Percentiles rank a stretch among this genome's conserved stretches.
Evolutionary conservation across 805 yeast genomes (phyloP).

Genomic region (Dipodascus albidus): DNA sequence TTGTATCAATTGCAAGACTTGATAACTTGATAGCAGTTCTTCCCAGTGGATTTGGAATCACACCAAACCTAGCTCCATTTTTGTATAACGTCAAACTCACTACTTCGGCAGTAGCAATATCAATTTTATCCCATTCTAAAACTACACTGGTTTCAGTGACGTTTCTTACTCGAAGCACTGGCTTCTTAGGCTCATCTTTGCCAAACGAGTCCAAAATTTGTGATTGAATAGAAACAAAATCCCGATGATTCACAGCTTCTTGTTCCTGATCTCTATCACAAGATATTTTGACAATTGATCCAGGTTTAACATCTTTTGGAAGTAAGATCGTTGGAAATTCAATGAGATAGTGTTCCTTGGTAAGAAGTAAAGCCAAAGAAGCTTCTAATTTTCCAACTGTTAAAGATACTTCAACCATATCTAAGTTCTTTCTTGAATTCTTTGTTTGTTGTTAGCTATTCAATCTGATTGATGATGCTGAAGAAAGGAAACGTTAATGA

Average conservation of each 20-base stretch:
- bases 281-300: constrained; percentile 76
- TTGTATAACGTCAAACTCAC: constrained; percentile 69
- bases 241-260: constrained; percentile 46
- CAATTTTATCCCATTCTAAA: constrained; percentile 83
- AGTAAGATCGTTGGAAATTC: constrained; percentile 93
- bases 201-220: constrained; percentile 68
- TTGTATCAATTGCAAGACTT: constrained; percentile 80
- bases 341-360: constrained; percentile 85
- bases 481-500: not conserved
- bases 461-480: not conserved
- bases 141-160: constrained; percentile 93
- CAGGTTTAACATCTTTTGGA: constrained; percentile 86
- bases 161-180: constrained; percentile 58
- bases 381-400: constrained; percentile 96
- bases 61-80: constrained; percentile 55
- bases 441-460: not conserved
- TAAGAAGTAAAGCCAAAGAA: constrained; percentile 78
- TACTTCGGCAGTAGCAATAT: constrained; percentile 71
- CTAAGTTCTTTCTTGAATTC: not conserved
- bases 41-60: constrained; percentile 71
- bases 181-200: constrained; percentile 54
- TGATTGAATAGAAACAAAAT: constrained; percentile 58
- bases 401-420: constrained; percentile 78
- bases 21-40: constrained; percentile 78
- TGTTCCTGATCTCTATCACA: constrained; percentile 68